Evolutionary conservation across 495 filamentous ascomycete species (phyloP).

Genomic region (Penicillium cosmopolitanum): DNA sequence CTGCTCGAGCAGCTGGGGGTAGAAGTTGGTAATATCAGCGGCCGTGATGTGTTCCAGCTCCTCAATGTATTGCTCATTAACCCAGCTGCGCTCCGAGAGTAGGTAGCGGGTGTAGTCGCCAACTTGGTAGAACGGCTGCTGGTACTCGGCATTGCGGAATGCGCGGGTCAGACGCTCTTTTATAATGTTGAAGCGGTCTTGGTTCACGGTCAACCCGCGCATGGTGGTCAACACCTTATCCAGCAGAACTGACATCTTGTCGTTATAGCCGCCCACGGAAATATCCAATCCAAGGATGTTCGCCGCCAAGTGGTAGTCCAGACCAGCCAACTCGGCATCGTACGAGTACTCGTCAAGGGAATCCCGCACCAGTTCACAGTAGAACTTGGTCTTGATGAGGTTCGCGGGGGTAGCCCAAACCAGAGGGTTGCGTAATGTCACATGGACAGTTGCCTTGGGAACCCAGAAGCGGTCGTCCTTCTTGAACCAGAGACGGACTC

Average conservation of each 20-base stretch:
- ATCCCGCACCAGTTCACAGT: conserved; percentile 86
- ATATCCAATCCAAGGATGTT: conserved; percentile 76
- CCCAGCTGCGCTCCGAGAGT: conserved; percentile 72
- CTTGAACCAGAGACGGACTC: conserved; percentile 93
- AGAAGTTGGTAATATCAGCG: conserved; percentile 76
- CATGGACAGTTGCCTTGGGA: conserved; percentile 83
- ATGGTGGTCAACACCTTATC: conserved; percentile 90
- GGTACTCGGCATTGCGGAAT: conserved; percentile 83
- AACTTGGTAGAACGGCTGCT: conserved; percentile 88
- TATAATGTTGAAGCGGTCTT: conserved; percentile 87
- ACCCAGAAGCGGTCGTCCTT: conserved; percentile 99
- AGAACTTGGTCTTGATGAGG: conserved; percentile 76
- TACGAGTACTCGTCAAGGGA: conserved; percentile 94
- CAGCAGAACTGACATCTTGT: conserved; percentile 88
- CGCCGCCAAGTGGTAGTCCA: conserved; percentile 77
- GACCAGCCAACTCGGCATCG: conserved; percentile 89
- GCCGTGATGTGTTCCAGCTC: conserved; percentile 76
- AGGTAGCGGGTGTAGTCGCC: conserved; percentile 84
- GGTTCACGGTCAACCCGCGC: conserved; percentile 78
- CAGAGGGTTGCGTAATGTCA: conserved; percentile 79
- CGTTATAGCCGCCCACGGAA: conserved; percentile 88
- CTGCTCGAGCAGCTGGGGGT: conserved; percentile 78
- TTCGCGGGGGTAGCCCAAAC: conserved; percentile 77
- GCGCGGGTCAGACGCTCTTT: conserved; percentile 79
- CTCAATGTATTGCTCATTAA: conserved; percentile 78